Evolutionary conservation across 306 rosid genomes (phyloP).

Genomic region (Fragaria iinumae): DNA sequence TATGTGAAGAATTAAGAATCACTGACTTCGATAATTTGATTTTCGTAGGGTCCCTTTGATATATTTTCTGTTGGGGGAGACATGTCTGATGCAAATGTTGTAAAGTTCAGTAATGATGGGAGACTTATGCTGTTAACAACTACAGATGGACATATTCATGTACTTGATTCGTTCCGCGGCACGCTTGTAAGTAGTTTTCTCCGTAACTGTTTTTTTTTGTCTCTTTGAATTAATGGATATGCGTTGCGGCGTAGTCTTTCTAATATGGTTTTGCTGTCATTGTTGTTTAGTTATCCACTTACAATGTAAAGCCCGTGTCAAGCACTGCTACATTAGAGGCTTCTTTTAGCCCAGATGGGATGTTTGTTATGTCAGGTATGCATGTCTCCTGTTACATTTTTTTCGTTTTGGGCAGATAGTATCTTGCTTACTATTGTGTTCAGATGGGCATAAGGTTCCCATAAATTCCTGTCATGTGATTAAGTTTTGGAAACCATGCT

Average conservation of each 20-base stretch:
- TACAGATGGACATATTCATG: constrained; percentile 79
- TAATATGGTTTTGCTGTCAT: constrained; percentile 17
- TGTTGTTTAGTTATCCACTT: constrained; percentile 62
- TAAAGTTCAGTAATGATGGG: constrained; percentile 93
- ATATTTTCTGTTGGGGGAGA: constrained; percentile 91
- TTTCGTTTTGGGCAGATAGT: not conserved
- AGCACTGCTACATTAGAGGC: constrained; percentile 84
- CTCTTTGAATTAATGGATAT: constrained; percentile 3
- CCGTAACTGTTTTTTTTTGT: not conserved
- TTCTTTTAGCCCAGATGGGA: constrained; percentile 96
- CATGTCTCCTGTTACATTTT: constrained; percentile 11
- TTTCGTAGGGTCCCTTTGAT: constrained; percentile 84
- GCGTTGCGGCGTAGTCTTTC: constrained; percentile 19
- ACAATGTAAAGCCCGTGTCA: constrained; percentile 74
- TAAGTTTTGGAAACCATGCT: constrained; percentile 5
- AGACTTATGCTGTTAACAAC: constrained; percentile 89
- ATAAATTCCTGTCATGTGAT: not conserved
- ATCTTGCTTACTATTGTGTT: not conserved
- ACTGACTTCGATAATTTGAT: constrained; percentile 24
- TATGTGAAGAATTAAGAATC: constrained; percentile 10
- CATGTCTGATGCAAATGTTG: constrained; percentile 87
- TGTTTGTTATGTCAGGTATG: constrained; percentile 85
- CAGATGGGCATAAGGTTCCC: not conserved
- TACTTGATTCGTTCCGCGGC: constrained; percentile 92
- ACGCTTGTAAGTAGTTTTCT: constrained; percentile 62